Evolutionary conservation across 805 yeast species (phyloP).

Genomic region (Debaryomyces tyrocola): DNA sequence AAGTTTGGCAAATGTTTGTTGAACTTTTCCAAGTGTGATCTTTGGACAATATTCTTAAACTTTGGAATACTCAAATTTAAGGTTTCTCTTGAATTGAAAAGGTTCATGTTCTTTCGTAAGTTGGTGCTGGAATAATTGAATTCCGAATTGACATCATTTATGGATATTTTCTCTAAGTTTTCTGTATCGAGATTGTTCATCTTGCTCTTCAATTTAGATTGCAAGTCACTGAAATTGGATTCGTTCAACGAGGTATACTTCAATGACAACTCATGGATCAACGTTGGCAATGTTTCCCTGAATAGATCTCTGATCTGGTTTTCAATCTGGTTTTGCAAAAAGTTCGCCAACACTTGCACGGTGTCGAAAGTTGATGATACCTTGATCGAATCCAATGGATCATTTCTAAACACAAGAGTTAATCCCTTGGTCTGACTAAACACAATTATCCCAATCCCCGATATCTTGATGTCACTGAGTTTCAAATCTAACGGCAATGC

Average conservation of each 20-base stretch:
- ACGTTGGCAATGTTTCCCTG: conserved; percentile 80
- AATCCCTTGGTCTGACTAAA: conserved; percentile 80
- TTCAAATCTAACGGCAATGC: conserved; percentile 78
- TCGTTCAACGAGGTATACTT: conserved; percentile 37
- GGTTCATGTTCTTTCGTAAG: conserved; percentile 30
- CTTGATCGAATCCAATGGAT: conserved; percentile 79
- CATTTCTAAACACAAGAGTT: conserved; percentile 84
- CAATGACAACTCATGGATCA: conserved; percentile 72
- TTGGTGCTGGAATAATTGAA: conserved; percentile 57
- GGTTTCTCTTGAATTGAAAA: conserved; percentile 77
- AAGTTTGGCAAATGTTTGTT: conserved; percentile 42
- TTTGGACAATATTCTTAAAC: conserved; percentile 56
- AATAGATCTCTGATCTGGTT: conserved; percentile 75
- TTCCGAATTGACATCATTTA: conserved; percentile 58
- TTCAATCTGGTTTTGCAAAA: conserved; percentile 80
- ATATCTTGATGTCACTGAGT: conserved; percentile 66
- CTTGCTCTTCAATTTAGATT: conserved; percentile 8
- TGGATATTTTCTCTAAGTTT: conserved; percentile 31
- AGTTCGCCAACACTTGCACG: conserved; percentile 79
- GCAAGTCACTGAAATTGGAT: conserved; percentile 11
- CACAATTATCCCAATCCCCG: conserved; percentile 83
- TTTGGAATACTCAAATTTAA: conserved; percentile 66
- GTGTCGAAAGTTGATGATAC: conserved; percentile 87
- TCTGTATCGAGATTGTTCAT: conserved; percentile 5
- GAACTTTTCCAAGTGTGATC: conserved; percentile 49